phyloP scores from a whole-genome alignment of 163 green algal genomes.

The Prototheca stagnorum region DNA sequence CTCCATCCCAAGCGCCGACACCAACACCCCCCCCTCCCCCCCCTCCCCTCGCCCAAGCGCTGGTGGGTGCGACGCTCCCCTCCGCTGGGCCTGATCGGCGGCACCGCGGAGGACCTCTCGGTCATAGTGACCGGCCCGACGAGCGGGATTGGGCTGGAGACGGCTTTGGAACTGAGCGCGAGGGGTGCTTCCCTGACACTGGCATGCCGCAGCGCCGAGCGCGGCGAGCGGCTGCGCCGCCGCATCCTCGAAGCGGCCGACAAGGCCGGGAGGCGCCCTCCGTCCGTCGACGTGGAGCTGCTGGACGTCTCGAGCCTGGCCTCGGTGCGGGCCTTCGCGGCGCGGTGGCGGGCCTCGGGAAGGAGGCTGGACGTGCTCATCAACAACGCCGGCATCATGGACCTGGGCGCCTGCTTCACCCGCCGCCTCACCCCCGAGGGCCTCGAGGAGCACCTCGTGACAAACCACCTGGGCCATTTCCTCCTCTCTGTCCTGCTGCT shows the following conservation, averaged over 20 bases:
- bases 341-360: constrained; percentile 14
- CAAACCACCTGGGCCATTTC: constrained; percentile 40
- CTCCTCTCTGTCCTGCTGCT: constrained; percentile 44
- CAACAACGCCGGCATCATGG: constrained; percentile 54
- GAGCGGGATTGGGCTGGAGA: constrained; percentile 33
- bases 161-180: constrained; percentile 23
- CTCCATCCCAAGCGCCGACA: no score
- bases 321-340: constrained; percentile 39
- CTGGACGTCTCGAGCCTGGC: constrained; percentile 43
- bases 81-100: no score
- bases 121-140: constrained; percentile 40
- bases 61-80: no score
- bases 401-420: no score
- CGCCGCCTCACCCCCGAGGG: constrained; percentile 27
- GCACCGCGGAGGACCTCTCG: constrained; percentile 5
- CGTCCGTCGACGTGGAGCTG: constrained; percentile 29
- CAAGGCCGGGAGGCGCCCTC: no score
- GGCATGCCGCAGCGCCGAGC: no score
- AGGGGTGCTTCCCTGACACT: no score
- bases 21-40: no score
- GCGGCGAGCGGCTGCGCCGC: no score
- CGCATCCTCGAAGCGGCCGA: no score
- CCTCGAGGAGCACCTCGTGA: constrained; percentile 36
- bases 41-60: no score
- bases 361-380: constrained; percentile 40